These are phyloP conservation scores for Gynochthodes officinalis DNA, from an alignment of 257 asterid species.

Conservation along the genomic window DNA sequence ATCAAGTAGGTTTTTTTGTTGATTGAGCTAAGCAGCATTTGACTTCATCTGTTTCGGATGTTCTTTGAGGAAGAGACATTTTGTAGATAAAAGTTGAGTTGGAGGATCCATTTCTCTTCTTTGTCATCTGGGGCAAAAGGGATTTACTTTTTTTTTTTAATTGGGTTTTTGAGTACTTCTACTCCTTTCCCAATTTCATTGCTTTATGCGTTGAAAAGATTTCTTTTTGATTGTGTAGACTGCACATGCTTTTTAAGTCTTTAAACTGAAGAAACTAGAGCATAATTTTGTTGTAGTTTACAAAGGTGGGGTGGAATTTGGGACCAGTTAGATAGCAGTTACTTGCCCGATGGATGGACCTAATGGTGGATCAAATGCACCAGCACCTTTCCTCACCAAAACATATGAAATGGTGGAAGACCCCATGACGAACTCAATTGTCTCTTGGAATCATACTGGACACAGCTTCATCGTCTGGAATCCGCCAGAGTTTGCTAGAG, in stretches of 20 bases:
- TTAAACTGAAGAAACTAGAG: not conserved
- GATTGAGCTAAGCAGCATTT: slow-evolving; percentile 8
- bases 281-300: not conserved
- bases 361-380: slow-evolving; percentile 53
- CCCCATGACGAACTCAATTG: slow-evolving; percentile 48
- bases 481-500: slow-evolving; percentile 85
- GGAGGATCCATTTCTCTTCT: slow-evolving; percentile 5
- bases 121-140: not conserved
- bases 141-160: not conserved
- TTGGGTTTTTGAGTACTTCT: not conserved
- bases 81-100: not conserved
- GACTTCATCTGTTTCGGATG: not conserved
- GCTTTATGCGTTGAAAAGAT: not conserved
- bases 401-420: slow-evolving; percentile 92
- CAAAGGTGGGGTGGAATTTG: not conserved
- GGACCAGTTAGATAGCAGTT: not conserved
- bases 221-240: slow-evolving; percentile 2
- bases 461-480: slow-evolving; percentile 82
- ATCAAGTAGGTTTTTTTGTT: not conserved
- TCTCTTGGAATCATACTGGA: slow-evolving; percentile 70
- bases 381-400: slow-evolving; percentile 84
- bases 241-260: not conserved
- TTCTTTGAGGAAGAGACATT: not conserved
- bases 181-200: slow-evolving; percentile 10
- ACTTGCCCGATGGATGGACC: slow-evolving; percentile 55